Percentiles rank a stretch among this genome's conserved stretches.
Evolutionary conservation across 2,329 filamentous ascomycete species (phyloP).

Genomic region (Lecanoromycetidae sp.): DNA sequence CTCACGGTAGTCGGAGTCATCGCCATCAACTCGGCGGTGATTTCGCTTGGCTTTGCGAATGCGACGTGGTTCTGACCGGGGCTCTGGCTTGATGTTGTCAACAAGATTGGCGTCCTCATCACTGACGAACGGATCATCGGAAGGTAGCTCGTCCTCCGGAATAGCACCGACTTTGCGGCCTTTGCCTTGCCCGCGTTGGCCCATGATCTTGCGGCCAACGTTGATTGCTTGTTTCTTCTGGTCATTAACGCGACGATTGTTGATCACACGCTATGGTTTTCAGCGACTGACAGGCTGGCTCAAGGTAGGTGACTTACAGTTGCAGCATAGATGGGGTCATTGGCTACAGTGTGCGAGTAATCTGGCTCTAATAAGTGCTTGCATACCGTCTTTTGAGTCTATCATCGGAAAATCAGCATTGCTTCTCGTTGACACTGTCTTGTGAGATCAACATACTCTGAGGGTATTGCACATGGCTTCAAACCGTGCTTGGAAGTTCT

Average conservation of each 20-base stretch:
- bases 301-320: slow-evolving; percentile 2
- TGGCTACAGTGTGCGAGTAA: slow-evolving; percentile 26
- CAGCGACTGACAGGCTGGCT: not conserved
- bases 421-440: not conserved
- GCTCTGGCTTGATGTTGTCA: not conserved
- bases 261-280: slow-evolving; percentile 11
- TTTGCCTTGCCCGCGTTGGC: slow-evolving; percentile 10
- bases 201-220: slow-evolving; percentile 8
- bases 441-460: slow-evolving; percentile 11
- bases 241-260: slow-evolving; percentile 17
- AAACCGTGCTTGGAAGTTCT: slow-evolving; percentile 5
- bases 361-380: slow-evolving; percentile 28
- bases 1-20: not conserved
- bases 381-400: slow-evolving; percentile 29
- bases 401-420: not conserved
- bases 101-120: not conserved
- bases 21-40: not conserved
- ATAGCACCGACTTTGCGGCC: slow-evolving; percentile 1
- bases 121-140: not conserved
- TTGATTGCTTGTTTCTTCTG: slow-evolving; percentile 14
- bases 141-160: slow-evolving; percentile 1
- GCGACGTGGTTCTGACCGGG: not conserved
- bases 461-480: slow-evolving; percentile 18
- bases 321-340: slow-evolving; percentile 24
- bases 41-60: not conserved